Evolutionary conservation across 805 yeast genomes (phyloP), one percentile per base, ranked within the genome.

Genomic region (Kuraishia capsulata): DNA sequence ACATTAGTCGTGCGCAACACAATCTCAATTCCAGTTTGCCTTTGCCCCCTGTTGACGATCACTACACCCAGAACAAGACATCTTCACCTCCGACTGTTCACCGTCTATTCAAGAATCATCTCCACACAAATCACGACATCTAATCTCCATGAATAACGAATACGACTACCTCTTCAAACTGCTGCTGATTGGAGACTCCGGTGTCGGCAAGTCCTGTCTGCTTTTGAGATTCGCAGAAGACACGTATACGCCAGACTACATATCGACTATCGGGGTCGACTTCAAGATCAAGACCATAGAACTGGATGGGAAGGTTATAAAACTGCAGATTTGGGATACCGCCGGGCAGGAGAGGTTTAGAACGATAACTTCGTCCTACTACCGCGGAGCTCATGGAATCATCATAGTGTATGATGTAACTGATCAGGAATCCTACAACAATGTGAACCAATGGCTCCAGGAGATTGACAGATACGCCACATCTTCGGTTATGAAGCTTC

Each of bases 301-400:
- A 59, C 71, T 92, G 44, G 97, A 92, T 52, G 97, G 97, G 48
- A 92, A 92, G 70, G 86, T 95, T 39, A 92, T 92, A 59, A 92
- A 92, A 67, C 75, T 92, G 57, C 98, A 92, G 68, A 90, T 92
- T 57, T 92, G 98, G 98, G 98, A 92, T 60, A 92, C 98, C 40
- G 98, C 97, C 10, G 98, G 98, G 35, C 98, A 92, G 69, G 98
- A 92, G 64, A 73, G 98, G 53, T 92, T 92, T 69, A 81, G 97
- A 66, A 92, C 98, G 37, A 90, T 90, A 65, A 92, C 97, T 10
- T 85, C 96, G 11, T 86, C 96, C 13, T 90, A 90, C 68, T 90
- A 90, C 71, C 82, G 98, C 62, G 98, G 98, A 41, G 96, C 97
- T 10, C 97, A 90, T 59, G 98, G 98, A 44, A 92, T 90, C 61